Percentiles rank a stretch among this genome's conserved stretches.
These are phyloP conservation scores for Aspergillus sp. DNA, from an alignment of 2,329 filamentous ascomycete genomes.

Conservation along the genomic window DNA sequence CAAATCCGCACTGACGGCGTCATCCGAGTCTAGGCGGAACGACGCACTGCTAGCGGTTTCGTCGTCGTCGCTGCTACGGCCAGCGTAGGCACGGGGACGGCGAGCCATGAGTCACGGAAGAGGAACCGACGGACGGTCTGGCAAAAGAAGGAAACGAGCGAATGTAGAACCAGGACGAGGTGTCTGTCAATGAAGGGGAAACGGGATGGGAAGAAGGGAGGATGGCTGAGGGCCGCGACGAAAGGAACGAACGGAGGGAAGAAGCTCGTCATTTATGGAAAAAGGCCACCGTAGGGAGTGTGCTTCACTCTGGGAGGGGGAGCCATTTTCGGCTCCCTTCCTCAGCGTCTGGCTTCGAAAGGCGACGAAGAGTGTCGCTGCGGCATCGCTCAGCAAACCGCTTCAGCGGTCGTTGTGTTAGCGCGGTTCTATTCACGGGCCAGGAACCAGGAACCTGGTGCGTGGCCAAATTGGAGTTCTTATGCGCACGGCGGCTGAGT, in stretches of 20 bases:
- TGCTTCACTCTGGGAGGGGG: background rate
- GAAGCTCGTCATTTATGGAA: constrained; percentile 4
- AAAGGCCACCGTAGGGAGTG: constrained; percentile 1
- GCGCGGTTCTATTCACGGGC: constrained; percentile 1
- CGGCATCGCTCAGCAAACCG: constrained; percentile 1
- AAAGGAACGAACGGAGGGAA: background rate
- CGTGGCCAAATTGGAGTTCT: background rate
- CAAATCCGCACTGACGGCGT: constrained; percentile 1
- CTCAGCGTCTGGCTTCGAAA: background rate
- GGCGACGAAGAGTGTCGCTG: background rate
- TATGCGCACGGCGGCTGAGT: constrained; percentile 2
- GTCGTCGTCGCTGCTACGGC: constrained; percentile 4
- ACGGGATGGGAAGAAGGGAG: constrained; percentile 4
- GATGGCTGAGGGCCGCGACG: background rate
- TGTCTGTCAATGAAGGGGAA: background rate
- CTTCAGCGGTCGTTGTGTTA: background rate
- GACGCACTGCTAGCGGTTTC: constrained; percentile 6
- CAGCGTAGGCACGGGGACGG: background rate
- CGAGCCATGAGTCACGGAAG: constrained; percentile 3
- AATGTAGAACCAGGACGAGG: constrained; percentile 1
- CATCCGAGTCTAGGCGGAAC: constrained; percentile 5
- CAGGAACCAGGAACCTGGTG: background rate
- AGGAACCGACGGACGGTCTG: constrained; percentile 1
- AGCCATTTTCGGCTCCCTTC: constrained; percentile 5
- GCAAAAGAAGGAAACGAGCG: background rate